Percentiles rank a stretch among this genome's conserved stretches.
These are phyloP conservation scores for Arabis alpina DNA, from an alignment of 345 rosid genomes.

Conservation along the genomic window DNA sequence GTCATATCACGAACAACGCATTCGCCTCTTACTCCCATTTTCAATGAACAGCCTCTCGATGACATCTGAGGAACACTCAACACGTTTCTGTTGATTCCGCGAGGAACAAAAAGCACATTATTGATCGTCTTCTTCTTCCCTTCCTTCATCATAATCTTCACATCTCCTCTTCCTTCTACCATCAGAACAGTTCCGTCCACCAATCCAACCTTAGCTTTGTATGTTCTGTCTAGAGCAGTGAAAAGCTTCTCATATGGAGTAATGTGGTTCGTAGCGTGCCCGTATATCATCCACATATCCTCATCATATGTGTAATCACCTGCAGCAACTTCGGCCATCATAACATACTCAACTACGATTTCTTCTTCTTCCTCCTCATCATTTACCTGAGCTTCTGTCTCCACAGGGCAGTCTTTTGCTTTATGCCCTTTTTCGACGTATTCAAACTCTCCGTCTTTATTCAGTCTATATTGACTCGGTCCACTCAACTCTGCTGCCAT, in stretches of 20 bases:
- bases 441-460: not conserved
- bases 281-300: slow-evolving; percentile 29
- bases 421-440: too few relatives aligned
- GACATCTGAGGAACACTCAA: slow-evolving; percentile 29
- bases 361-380: not conserved
- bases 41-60: slow-evolving; percentile 28
- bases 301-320: slow-evolving; percentile 23
- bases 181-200: slow-evolving; percentile 11
- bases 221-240: slow-evolving; percentile 12
- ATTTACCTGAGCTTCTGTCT: not conserved
- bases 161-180: slow-evolving; percentile 29
- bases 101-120: slow-evolving; percentile 26
- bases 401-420: not conserved
- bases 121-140: slow-evolving; percentile 38
- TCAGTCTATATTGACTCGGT: not conserved
- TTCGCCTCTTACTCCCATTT: not conserved
- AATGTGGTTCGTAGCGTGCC: slow-evolving; percentile 22
- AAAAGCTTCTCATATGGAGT: slow-evolving; percentile 34
- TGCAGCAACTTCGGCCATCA: not conserved
- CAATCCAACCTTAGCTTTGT: slow-evolving; percentile 33
- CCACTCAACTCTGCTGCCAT: not conserved
- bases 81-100: slow-evolving; percentile 35
- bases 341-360: not conserved
- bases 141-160: slow-evolving; percentile 29
- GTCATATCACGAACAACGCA: slow-evolving; percentile 22